Conservation (phyloP, 441 rosid species). For the Populus hybrid region DNA sequence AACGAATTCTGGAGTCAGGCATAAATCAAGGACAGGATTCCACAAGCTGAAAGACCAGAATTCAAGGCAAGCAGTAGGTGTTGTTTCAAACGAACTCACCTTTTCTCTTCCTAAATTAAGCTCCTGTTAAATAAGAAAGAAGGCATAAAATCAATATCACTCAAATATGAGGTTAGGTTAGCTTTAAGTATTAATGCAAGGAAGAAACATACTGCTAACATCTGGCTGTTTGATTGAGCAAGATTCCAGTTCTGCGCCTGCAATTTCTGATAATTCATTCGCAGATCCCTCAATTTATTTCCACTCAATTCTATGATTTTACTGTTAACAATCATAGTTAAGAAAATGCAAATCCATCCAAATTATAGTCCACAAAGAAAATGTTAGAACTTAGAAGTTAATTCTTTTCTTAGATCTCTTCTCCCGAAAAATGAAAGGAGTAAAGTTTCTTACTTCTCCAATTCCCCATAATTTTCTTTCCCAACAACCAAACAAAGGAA, state of each 20-base stretch:
- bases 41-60: neutral
- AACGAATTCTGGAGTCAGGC: slow-evolving; percentile 5
- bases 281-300: slow-evolving; percentile 44
- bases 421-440: no score
- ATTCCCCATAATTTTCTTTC: neutral
- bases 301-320: slow-evolving; percentile 53
- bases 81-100: slow-evolving; percentile 27
- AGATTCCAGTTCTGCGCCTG: slow-evolving; percentile 65
- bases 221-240: slow-evolving; percentile 60
- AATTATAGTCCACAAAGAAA: neutral
- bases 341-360: slow-evolving; percentile 21
- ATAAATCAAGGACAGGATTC: neutral
- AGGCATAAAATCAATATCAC: slow-evolving; percentile 11
- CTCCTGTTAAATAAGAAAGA: slow-evolving; percentile 39
- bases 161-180: neutral
- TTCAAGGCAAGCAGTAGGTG: neutral
- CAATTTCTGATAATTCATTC: slow-evolving; percentile 44
- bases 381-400: neutral
- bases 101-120: slow-evolving; percentile 57
- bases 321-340: slow-evolving; percentile 32
- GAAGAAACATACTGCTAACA: slow-evolving; percentile 49
- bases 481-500: neutral
- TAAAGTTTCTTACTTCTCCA: neutral
- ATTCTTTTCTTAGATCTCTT: neutral
- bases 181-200: neutral